Percentiles rank a stretch among this genome's conserved stretches.
Conservation (phyloP, 2,329 filamentous ascomycete genomes). For the Albifimbria verrucaria region DNA sequence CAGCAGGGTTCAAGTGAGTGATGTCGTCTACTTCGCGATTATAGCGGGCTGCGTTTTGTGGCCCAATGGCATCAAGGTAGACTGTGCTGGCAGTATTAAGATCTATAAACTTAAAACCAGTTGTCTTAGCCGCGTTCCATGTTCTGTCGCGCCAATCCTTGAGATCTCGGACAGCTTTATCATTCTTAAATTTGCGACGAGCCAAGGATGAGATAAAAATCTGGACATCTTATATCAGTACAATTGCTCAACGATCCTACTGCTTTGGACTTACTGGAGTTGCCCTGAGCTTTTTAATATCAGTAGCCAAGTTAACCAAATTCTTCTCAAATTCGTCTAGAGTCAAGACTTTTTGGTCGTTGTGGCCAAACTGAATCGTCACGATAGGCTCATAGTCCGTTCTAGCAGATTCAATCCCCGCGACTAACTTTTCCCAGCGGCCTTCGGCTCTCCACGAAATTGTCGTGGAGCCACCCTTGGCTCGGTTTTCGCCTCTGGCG, state of each 20-base stretch:
- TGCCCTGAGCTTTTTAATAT: neutral
- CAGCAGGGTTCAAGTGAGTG: conserved; percentile 53
- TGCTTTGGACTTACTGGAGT: neutral
- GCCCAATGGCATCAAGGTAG: conserved; percentile 50
- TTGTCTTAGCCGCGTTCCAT: neutral
- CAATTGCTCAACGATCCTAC: neutral
- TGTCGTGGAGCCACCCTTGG: conserved; percentile 53
- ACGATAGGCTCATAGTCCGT: conserved; percentile 22
- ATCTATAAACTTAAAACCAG: neutral
- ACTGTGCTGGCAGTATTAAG: conserved; percentile 45
- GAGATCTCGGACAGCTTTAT: neutral
- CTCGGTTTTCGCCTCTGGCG: conserved; percentile 51
- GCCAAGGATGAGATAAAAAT: neutral
- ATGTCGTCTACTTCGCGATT: conserved; percentile 42
- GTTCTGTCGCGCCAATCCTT: neutral
- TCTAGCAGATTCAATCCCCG: conserved; percentile 34
- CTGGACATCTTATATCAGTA: neutral
- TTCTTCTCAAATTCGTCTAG: conserved; percentile 32
- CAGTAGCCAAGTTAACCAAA: neutral
- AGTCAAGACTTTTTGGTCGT: conserved; percentile 52
- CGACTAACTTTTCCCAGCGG: conserved; percentile 47
- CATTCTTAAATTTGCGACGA: neutral
- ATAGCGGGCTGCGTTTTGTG: conserved; percentile 36
- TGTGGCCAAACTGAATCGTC: conserved; percentile 51
- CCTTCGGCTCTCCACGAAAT: conserved; percentile 47